Conservation (phyloP, 2,329 filamentous ascomycete genomes). For the Stemphylium lycopersici region DNA sequence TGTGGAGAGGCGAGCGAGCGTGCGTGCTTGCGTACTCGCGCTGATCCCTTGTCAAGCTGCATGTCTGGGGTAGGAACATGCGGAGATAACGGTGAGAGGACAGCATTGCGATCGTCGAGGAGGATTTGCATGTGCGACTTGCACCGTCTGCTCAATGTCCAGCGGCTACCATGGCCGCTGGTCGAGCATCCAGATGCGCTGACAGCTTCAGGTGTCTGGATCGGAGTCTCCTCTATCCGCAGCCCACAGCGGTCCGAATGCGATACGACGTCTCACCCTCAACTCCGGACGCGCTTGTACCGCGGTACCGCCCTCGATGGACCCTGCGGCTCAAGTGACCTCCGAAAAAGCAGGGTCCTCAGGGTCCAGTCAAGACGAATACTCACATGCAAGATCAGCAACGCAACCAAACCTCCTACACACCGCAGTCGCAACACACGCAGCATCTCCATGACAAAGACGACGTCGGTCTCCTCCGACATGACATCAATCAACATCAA, state of each 20-base stretch:
- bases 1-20: neutral
- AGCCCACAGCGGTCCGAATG: constrained; percentile 2
- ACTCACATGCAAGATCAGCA: neutral
- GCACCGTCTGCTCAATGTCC: neutral
- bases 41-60: neutral
- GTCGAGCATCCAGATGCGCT: neutral
- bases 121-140: no score
- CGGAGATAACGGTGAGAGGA: neutral
- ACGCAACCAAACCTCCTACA: neutral
- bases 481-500: constrained; percentile 10
- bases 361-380: constrained; percentile 9
- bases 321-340: constrained; percentile 11
- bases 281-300: constrained; percentile 1
- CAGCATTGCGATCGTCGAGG: no score
- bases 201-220: neutral
- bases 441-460: neutral
- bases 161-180: neutral
- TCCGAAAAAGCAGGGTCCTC: constrained; percentile 1
- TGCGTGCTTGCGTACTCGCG: neutral
- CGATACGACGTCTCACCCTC: neutral
- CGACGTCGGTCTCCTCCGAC: constrained; percentile 3
- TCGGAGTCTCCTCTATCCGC: neutral
- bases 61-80: neutral
- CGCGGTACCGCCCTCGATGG: constrained; percentile 1
- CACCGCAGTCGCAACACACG: neutral